Base-by-base conservation (phyloP, 495 filamentous ascomycete species). In the Letharia columbiana region DNA sequence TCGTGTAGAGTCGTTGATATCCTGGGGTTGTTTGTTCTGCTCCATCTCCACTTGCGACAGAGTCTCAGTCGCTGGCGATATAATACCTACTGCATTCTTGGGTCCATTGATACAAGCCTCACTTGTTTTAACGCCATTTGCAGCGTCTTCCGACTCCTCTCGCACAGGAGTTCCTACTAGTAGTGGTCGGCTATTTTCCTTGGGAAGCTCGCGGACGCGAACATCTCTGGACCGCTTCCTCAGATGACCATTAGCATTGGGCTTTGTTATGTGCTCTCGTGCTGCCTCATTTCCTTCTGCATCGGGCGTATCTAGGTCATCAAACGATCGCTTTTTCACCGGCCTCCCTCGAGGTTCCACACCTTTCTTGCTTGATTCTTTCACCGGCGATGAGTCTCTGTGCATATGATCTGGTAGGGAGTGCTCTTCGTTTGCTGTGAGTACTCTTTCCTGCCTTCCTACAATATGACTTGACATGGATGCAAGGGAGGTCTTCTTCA, bases 401-500 rank as follows among this genome's bases (percentile, higher is more conserved):
- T 44, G 18, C 2, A 41, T 40, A 40, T 23, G 33, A 28, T 47
- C 62, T 41, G 64, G 23, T 5, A 49, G 20, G 13, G n/a, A 13
- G 4, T n/a, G 35, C n/a, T 41, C 49, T 54, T 74, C 67, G n/a
- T 66, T 68, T 18, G 67, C 65, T 39, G 69, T 66, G 35, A 58
- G 60, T 64, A 64, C 71, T 35, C 63, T 23, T 50, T 68, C 59
- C 31, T 71, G 68, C 6, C 57, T 62, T 35, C 59, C 52, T 37
- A 44, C 41, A 47, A 28, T 52, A 18, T 71, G 60, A 41, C 68
- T 66, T 5, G 76, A 67, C 20, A 74, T 72, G 33, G 77, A 75
- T 13, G 77, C 80, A 66, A 89, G 83, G 9, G 81, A 79, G 8
- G 86, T 85, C 70, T 87, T 79, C 73, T 85, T 83, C 56, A 89